Percentiles rank a stretch among this genome's conserved stretches.
phyloP scores from a whole-genome alignment of 1,284 basidiomycete genomes.

The Cystobasidiaceae sp. region DNA sequence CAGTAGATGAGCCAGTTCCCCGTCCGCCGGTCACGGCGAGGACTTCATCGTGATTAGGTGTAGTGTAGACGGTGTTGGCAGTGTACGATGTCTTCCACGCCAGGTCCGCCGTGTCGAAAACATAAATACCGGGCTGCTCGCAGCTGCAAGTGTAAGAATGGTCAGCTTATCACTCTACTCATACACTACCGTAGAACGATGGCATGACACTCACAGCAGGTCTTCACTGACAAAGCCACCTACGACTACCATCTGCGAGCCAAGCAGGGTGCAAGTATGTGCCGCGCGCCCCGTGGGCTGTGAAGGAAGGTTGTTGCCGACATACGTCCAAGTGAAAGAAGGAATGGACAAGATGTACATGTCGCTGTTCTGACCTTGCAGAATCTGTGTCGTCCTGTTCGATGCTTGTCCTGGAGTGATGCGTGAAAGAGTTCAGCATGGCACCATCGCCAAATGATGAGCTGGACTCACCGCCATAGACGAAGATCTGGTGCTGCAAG shows the following conservation, averaged over 20 bases:
- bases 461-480: slow-evolving; percentile 41
- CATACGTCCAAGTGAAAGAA: slow-evolving; percentile 38
- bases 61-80: slow-evolving; percentile 28
- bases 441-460: no score
- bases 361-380: slow-evolving; percentile 38
- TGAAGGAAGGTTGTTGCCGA: slow-evolving; percentile 34
- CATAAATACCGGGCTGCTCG: slow-evolving; percentile 36
- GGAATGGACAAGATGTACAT: slow-evolving; percentile 40
- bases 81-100: slow-evolving; percentile 37
- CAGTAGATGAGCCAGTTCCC: slow-evolving; percentile 22
- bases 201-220: slow-evolving; percentile 37
- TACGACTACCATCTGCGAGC: slow-evolving; percentile 40
- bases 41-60: slow-evolving; percentile 19
- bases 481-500: slow-evolving; percentile 36
- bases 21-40: slow-evolving; percentile 25
- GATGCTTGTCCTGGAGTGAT: slow-evolving; percentile 31
- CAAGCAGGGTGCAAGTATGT: slow-evolving; percentile 39
- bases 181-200: not conserved
- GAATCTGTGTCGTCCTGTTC: slow-evolving; percentile 33
- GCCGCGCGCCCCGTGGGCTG: slow-evolving; percentile 40
- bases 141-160: not conserved
- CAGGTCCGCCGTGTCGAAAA: slow-evolving; percentile 36
- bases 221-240: slow-evolving; percentile 38
- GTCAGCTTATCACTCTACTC: not conserved
- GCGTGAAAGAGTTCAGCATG: no score